Percentiles rank a stretch among this genome's conserved stretches.
Evolutionary conservation across 768 basidiomycete genomes (phyloP).

Genomic region (Pleurotus platypus): DNA sequence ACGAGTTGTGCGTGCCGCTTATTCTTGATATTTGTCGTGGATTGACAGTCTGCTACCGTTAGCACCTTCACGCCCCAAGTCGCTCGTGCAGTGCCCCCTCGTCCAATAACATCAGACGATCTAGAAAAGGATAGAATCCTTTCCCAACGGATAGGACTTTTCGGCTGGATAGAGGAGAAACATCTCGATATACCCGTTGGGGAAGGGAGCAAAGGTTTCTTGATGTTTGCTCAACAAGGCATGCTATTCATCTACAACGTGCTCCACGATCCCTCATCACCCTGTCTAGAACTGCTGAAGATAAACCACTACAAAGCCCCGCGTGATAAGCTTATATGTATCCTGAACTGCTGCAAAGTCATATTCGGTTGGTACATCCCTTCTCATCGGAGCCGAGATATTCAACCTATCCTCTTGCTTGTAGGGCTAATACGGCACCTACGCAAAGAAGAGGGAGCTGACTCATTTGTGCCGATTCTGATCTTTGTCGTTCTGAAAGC

Average conservation of each 20-base stretch:
- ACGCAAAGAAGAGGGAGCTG: slow-evolving; percentile 82
- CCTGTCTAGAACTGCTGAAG: slow-evolving; percentile 75
- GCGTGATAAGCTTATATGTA: slow-evolving; percentile 95
- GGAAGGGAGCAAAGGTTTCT: slow-evolving; percentile 73
- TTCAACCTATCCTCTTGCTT: slow-evolving; percentile 8
- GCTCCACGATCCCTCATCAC: not conserved
- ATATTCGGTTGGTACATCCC: slow-evolving; percentile 76
- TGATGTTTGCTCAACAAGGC: slow-evolving; percentile 91
- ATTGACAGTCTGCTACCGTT: too few relatives aligned
- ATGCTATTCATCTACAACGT: not conserved
- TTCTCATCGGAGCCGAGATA: not conserved
- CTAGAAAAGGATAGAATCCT: slow-evolving; percentile 94
- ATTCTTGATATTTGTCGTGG: not conserved
- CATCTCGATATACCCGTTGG: slow-evolving; percentile 89
- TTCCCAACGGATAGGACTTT: slow-evolving; percentile 83
- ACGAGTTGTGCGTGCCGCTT: slow-evolving; percentile 74
- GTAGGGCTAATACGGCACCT: slow-evolving; percentile 87
- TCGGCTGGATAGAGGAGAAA: slow-evolving; percentile 84
- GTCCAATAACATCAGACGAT: slow-evolving; percentile 88
- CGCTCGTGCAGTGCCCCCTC: slow-evolving; percentile 56
- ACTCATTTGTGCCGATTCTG: slow-evolving; percentile 91
- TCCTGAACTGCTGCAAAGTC: slow-evolving; percentile 97
- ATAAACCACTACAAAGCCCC: slow-evolving; percentile 99
- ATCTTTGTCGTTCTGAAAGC: slow-evolving; percentile 92
- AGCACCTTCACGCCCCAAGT: slow-evolving; percentile 94